Conservation (phyloP, 139 green algal genomes). For the Chloropicon primus region DNA sequence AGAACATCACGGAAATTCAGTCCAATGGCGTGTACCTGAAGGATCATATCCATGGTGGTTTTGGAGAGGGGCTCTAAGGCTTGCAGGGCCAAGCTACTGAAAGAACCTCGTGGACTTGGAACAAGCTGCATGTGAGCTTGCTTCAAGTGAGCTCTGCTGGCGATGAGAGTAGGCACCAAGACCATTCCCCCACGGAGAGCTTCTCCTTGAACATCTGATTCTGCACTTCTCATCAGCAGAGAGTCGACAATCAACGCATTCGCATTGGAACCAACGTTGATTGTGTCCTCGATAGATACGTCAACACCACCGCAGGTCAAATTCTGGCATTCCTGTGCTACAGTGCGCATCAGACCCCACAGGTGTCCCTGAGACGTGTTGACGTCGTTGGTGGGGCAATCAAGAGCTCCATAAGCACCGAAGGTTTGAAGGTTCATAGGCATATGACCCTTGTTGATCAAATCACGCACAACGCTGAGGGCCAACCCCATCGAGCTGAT, state of each 20-base stretch:
- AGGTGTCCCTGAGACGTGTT: background rate
- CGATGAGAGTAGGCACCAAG: background rate
- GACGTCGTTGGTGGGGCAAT: background rate
- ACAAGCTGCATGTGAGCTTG: background rate
- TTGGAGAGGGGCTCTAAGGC: background rate
- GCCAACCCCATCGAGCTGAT: background rate
- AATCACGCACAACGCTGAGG: background rate
- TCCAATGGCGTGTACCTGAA: constrained; percentile 44
- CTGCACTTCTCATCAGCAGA: background rate
- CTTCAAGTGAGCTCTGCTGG: background rate
- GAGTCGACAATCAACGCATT: background rate
- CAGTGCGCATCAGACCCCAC: background rate
- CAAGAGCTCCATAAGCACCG: background rate
- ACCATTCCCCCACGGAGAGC: background rate
- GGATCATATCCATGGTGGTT: constrained; percentile 8
- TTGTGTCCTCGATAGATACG: background rate
- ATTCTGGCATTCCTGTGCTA: background rate
- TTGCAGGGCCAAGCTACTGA: background rate
- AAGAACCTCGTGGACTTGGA: background rate
- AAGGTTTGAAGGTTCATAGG: background rate
- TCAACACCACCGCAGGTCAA: background rate
- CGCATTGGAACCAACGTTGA: background rate
- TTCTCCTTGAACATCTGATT: background rate
- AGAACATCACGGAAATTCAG: constrained; percentile 64
- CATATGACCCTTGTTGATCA: background rate